Evolutionary conservation across 2,329 filamentous ascomycete genomes (phyloP).

Genomic region (Aspergillus pseudoviridinutans): DNA sequence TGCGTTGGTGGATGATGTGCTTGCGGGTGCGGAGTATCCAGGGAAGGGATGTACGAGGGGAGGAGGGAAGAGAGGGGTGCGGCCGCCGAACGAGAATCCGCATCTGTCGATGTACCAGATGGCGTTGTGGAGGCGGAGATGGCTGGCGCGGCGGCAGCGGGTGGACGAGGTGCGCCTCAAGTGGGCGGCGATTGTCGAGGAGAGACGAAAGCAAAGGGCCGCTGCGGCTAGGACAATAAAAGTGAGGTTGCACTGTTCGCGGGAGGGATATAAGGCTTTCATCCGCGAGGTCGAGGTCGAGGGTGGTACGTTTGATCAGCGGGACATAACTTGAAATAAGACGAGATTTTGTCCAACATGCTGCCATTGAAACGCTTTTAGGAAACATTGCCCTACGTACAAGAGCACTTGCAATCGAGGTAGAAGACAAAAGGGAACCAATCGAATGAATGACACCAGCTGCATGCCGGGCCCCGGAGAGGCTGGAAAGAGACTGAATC

Average conservation of each 20-base stretch:
- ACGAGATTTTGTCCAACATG: background rate
- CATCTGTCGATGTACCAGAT: constrained; percentile 9
- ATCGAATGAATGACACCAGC: background rate
- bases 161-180: constrained; percentile 4
- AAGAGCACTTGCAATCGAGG: background rate
- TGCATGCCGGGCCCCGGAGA: background rate
- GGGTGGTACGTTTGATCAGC: constrained; percentile 1
- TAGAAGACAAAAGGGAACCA: background rate
- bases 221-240: background rate
- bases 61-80: constrained; percentile 1
- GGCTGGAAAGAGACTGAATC: background rate
- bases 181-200: constrained; percentile 12
- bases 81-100: background rate
- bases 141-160: constrained; percentile 2
- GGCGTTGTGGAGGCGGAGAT: constrained; percentile 8
- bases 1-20: background rate
- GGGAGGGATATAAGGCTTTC: constrained; percentile 2
- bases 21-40: too few relatives aligned
- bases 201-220: constrained; percentile 6
- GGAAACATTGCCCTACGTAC: background rate
- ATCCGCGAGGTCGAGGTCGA: constrained; percentile 7
- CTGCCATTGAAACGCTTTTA: background rate
- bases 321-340: background rate
- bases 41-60: background rate
- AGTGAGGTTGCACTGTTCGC: constrained; percentile 5